These are phyloP conservation scores for Mucor mucedo DNA, from an alignment of 371 early-diverging fungal genomes.

Conservation along the genomic window DNA sequence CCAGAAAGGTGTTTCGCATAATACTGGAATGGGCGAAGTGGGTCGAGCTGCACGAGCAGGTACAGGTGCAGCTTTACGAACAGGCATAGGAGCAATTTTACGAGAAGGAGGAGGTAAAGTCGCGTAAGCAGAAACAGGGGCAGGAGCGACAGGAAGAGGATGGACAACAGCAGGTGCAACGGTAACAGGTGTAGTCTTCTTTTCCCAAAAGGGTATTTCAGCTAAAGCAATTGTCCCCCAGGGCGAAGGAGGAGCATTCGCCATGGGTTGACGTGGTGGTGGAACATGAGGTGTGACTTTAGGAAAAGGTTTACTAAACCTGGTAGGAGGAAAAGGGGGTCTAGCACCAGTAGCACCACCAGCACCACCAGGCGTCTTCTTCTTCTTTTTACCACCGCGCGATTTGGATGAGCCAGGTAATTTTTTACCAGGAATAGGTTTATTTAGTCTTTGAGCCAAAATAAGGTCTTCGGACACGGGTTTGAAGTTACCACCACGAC, in stretches of 20 bases:
- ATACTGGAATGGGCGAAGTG: neutral
- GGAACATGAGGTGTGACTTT: slow-evolving; percentile 1
- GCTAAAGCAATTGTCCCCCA: slow-evolving; percentile 30
- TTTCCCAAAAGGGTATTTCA: slow-evolving; percentile 41
- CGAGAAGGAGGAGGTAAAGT: neutral
- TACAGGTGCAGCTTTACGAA: neutral
- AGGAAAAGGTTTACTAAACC: neutral
- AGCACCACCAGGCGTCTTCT: neutral
- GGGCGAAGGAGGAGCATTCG: neutral
- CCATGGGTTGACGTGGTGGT: neutral
- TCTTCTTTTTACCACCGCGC: slow-evolving; percentile 5
- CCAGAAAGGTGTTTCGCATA: slow-evolving; percentile 30
- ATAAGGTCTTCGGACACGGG: slow-evolving; percentile 52
- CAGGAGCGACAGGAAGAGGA: neutral
- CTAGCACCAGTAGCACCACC: neutral
- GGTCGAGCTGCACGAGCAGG: neutral
- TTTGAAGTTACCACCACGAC: slow-evolving; percentile 44
- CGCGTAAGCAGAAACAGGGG: neutral
- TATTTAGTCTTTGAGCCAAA: slow-evolving; percentile 40
- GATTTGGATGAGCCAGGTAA: neutral
- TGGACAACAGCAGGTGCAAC: neutral
- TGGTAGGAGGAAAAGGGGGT: neutral
- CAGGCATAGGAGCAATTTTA: neutral
- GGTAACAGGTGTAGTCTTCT: neutral
- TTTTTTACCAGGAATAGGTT: slow-evolving; percentile 33